These are phyloP conservation scores for Lactarius akahatsu DNA, from an alignment of 768 basidiomycete genomes.

Conservation along the genomic window DNA sequence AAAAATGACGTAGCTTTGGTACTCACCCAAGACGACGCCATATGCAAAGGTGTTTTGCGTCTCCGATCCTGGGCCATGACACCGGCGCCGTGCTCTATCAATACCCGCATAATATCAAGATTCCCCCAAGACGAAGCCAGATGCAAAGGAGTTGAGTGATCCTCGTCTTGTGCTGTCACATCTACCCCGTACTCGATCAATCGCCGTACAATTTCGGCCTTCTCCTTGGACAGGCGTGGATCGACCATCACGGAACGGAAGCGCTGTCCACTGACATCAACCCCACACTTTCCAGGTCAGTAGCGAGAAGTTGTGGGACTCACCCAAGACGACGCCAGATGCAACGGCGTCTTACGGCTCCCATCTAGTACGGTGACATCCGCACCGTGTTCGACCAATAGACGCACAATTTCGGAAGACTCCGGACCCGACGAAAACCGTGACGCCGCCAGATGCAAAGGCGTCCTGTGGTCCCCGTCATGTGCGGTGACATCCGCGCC, in stretches of 20 bases:
- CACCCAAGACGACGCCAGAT: neutral
- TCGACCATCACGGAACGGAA: too few species aligned
- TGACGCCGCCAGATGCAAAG: too few species aligned
- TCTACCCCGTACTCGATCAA: neutral
- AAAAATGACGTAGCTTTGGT: too few species aligned
- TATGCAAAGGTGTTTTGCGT: neutral
- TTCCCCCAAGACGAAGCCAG: neutral
- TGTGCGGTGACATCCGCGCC: too few species aligned
- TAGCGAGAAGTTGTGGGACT: too few species aligned
- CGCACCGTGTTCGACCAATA: neutral
- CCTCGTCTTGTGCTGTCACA: neutral
- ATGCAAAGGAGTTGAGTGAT: neutral
- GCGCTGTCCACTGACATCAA: too few species aligned
- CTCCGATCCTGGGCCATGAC: neutral
- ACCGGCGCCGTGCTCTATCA: too few species aligned
- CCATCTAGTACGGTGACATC: neutral
- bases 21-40: neutral
- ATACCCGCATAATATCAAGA: too few species aligned
- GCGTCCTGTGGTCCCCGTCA: too few species aligned
- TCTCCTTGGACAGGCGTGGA: constrained; percentile 46
- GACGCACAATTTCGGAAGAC: too few species aligned
- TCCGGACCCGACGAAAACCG: too few species aligned
- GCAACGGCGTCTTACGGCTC: neutral
- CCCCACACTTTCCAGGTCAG: too few species aligned
- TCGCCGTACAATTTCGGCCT: neutral